phyloP scores from a whole-genome alignment of 345 rosid species.

The Hibiscus tridactylites region DNA sequence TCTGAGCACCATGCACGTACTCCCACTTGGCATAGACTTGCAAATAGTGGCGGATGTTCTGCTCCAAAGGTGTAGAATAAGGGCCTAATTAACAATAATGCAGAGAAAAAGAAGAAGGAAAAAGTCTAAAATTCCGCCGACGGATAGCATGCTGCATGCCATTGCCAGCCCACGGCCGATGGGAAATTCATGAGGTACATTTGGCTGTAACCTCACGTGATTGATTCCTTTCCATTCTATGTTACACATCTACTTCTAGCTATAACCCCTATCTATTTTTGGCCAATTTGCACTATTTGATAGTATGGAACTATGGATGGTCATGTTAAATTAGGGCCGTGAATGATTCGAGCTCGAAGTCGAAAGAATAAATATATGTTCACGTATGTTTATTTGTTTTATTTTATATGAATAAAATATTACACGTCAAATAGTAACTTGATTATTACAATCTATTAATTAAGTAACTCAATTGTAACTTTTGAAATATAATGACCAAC shows the following conservation, averaged over 20 bases:
- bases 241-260: not conserved
- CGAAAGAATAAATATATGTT: too few relatives aligned
- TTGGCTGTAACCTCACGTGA: not conserved
- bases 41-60: not conserved
- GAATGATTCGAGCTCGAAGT: too few relatives aligned
- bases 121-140: slow-evolving; percentile 4
- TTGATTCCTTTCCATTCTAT: not conserved
- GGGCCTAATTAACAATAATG: not conserved
- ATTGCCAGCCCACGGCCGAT: not conserved
- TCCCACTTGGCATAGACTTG: not conserved
- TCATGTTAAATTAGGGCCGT: too few relatives aligned
- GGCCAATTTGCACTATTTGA: not conserved
- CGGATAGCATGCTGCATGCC: not conserved
- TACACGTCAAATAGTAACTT: too few relatives aligned
- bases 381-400: too few relatives aligned
- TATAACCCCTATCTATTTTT: not conserved
- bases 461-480: too few relatives aligned
- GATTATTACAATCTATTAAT: too few relatives aligned
- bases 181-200: not conserved
- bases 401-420: too few relatives aligned
- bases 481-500: too few relatives aligned
- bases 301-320: too few relatives aligned
- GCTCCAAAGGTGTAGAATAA: not conserved
- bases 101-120: not conserved
- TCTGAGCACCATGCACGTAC: slow-evolving; percentile 2